phyloP scores from a whole-genome alignment of 495 filamentous ascomycete species.

The Penicillium cataractarum region DNA sequence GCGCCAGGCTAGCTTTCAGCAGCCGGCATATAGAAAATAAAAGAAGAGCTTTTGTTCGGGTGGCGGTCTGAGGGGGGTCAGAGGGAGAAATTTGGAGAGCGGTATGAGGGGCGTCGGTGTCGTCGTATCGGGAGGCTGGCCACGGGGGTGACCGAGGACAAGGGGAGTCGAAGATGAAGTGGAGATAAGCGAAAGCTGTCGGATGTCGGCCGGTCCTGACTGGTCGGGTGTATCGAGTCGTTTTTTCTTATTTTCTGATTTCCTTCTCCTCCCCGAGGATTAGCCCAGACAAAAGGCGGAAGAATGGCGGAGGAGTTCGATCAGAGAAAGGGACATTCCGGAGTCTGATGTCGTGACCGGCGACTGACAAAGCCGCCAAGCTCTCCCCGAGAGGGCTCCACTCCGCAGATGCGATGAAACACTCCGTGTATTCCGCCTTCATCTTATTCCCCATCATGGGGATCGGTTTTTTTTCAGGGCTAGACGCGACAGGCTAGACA shows the following conservation, averaged over 20 bases:
- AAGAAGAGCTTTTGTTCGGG: not conserved
- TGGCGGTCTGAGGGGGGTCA: not conserved
- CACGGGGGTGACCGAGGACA: slow-evolving; percentile 25
- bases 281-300: slow-evolving; percentile 3
- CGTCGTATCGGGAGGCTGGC: slow-evolving; percentile 15
- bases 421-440: slow-evolving; percentile 6
- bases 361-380: slow-evolving; percentile 37
- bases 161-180: slow-evolving; percentile 14
- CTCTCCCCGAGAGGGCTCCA: slow-evolving; percentile 27
- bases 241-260: slow-evolving; percentile 6
- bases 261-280: not conserved
- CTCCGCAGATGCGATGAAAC: slow-evolving; percentile 18
- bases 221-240: not conserved
- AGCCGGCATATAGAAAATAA: not conserved
- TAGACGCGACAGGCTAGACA: not conserved
- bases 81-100: slow-evolving; percentile 1
- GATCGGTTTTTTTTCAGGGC: not conserved
- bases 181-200: not conserved
- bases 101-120: slow-evolving; percentile 10
- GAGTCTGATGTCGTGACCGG: slow-evolving; percentile 33
- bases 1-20: not conserved
- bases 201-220: not conserved
- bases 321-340: slow-evolving; percentile 25
- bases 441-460: slow-evolving; percentile 1
- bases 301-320: slow-evolving; percentile 6